Percentiles rank a stretch among this genome's conserved stretches.
These are phyloP conservation scores for Leccinum uliginosum DNA, from an alignment of 768 basidiomycete species.

Conservation along the genomic window DNA sequence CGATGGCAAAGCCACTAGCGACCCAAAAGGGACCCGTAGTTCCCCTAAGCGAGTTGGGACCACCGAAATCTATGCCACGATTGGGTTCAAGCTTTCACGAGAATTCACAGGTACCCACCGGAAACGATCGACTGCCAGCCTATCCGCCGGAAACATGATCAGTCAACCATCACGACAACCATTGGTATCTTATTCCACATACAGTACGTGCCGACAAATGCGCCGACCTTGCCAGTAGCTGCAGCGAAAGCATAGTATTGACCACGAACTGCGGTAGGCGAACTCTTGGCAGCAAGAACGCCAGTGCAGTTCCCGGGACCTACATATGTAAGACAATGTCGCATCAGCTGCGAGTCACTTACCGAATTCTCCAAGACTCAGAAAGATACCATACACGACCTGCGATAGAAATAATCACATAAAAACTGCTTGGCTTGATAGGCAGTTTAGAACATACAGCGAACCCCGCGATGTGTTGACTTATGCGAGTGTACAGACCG, in stretches of 20 bases:
- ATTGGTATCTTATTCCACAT: slow-evolving; percentile 22
- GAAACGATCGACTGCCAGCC: slow-evolving; percentile 66
- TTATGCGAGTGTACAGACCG: slow-evolving; percentile 65
- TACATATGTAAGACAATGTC: slow-evolving; percentile 16
- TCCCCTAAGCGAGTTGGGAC: slow-evolving; percentile 44
- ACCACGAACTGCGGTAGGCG: slow-evolving; percentile 82
- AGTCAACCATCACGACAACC: background rate
- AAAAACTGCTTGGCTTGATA: background rate
- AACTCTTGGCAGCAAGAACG: slow-evolving; percentile 78
- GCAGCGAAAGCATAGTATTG: slow-evolving; percentile 86
- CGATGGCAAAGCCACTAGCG: slow-evolving; percentile 76
- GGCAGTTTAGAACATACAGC: slow-evolving; percentile 42
- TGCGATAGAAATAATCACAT: slow-evolving; percentile 18
- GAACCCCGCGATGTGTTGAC: slow-evolving; percentile 65
- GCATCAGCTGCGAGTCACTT: slow-evolving; percentile 8
- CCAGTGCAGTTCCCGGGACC: slow-evolving; percentile 86
- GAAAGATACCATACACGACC: slow-evolving; percentile 89
- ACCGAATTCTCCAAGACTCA: slow-evolving; percentile 86
- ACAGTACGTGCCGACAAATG: slow-evolving; percentile 82
- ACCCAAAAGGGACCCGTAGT: slow-evolving; percentile 89
- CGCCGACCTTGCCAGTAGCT: slow-evolving; percentile 81
- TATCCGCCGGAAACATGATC: slow-evolving; percentile 20
- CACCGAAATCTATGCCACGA: slow-evolving; percentile 52
- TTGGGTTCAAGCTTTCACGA: background rate
- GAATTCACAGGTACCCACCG: slow-evolving; percentile 33